Percentiles rank a stretch among this genome's conserved stretches.
phyloP scores from a whole-genome alignment of 169 alveolate genomes.

The Plasmodium blacklocki region DNA sequence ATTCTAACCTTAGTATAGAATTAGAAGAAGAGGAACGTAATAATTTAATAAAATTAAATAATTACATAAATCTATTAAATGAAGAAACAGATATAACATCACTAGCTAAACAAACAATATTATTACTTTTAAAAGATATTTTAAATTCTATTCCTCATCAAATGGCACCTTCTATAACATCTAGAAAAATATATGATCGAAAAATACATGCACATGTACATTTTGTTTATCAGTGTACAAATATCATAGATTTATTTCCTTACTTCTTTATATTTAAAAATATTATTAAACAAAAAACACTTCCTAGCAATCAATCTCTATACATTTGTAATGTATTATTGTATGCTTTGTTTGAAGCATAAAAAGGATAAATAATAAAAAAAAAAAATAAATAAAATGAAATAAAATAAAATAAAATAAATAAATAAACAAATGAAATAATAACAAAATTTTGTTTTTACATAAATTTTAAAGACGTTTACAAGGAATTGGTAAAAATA shows the following conservation, averaged over 20 bases:
- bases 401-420: too few species aligned
- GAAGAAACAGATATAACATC: slow-evolving; percentile 29
- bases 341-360: slow-evolving; percentile 74
- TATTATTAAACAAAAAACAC: slow-evolving; percentile 52
- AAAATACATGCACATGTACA: slow-evolving; percentile 68
- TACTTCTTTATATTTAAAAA: slow-evolving; percentile 65
- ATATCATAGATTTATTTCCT: slow-evolving; percentile 44
- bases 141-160: slow-evolving; percentile 66
- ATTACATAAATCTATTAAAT: slow-evolving; percentile 39
- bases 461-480: too few species aligned
- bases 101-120: slow-evolving; percentile 67
- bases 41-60: slow-evolving; percentile 50
- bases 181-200: slow-evolving; percentile 66
- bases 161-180: slow-evolving; percentile 74
- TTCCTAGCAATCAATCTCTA: slow-evolving; percentile 60
- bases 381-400: neutral
- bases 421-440: too few species aligned
- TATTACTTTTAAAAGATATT: slow-evolving; percentile 68
- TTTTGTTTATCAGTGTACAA: slow-evolving; percentile 59
- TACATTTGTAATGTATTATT: slow-evolving; percentile 67
- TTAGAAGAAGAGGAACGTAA: slow-evolving; percentile 39
- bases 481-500: too few species aligned
- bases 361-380: neutral
- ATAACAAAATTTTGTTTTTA: too few species aligned
- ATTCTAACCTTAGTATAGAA: slow-evolving; percentile 18